Percentiles rank a stretch among this genome's conserved stretches.
phyloP scores from a whole-genome alignment of 2,329 filamentous ascomycete species.

The Zymoseptoria passerinii region DNA sequence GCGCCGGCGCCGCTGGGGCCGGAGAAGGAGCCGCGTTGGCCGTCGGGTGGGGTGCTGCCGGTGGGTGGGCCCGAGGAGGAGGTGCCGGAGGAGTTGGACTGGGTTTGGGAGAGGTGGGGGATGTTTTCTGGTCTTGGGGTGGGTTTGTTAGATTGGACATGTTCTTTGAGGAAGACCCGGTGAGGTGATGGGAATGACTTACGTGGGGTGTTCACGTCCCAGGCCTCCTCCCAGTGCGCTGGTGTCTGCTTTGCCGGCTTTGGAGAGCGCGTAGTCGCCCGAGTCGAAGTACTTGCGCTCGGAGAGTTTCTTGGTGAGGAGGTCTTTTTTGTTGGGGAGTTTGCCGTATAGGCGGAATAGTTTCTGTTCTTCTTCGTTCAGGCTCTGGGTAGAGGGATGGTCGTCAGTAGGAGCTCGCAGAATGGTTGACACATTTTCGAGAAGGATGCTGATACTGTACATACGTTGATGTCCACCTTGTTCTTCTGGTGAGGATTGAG shows the following conservation, averaged over 20 bases:
- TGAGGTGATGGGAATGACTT: conserved; percentile 57
- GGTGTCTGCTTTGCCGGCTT: conserved; percentile 91
- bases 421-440: background rate
- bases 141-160: conserved; percentile 7
- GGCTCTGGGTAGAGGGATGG: background rate
- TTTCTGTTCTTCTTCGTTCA: conserved; percentile 82
- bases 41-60: conserved; percentile 3
- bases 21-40: conserved; percentile 18
- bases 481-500: conserved; percentile 97
- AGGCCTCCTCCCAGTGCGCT: conserved; percentile 71
- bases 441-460: conserved; percentile 31
- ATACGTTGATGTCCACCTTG: conserved; percentile 92
- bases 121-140: conserved; percentile 29
- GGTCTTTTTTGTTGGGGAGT: conserved; percentile 89
- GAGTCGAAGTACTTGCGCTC: conserved; percentile 98
- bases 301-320: conserved; percentile 97
- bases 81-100: conserved; percentile 15
- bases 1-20: conserved; percentile 14
- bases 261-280: conserved; percentile 88
- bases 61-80: conserved; percentile 7
- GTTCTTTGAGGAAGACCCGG: background rate
- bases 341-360: conserved; percentile 97
- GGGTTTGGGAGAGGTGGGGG: conserved; percentile 29
- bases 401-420: background rate
- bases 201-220: conserved; percentile 80